Percentiles rank a stretch among this genome's conserved stretches.
These are phyloP conservation scores for Globisporangium orthogonon DNA, from an alignment of 352 stramenopile species.

Conservation along the genomic window DNA sequence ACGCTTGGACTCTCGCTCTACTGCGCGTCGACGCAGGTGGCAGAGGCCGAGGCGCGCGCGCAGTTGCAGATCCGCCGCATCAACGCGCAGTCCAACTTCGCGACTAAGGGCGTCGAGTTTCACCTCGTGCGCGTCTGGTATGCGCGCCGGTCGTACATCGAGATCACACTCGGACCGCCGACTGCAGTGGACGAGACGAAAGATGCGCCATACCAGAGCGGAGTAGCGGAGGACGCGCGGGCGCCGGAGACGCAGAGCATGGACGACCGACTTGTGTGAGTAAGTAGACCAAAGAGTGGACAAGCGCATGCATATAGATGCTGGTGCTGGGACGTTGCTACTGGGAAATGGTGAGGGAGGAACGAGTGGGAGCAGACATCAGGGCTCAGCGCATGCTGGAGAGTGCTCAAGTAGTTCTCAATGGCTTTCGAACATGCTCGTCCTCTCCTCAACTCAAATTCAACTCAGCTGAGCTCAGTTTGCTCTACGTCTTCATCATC, in stretches of 20 bases:
- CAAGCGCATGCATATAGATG: background rate
- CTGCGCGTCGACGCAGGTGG: constrained; percentile 65
- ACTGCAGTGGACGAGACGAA: background rate
- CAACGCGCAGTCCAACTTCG: constrained; percentile 64
- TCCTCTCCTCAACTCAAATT: too few relatives aligned
- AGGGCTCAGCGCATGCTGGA: too few relatives aligned
- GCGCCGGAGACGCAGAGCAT: constrained; percentile 11
- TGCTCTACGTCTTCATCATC: too few relatives aligned
- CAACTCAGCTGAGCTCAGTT: too few relatives aligned
- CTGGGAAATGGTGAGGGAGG: background rate
- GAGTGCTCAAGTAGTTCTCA: background rate
- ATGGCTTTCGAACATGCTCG: too few relatives aligned
- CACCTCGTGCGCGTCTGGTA: constrained; percentile 64
- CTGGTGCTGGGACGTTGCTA: background rate
- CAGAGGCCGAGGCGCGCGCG: constrained; percentile 58
- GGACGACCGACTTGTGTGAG: constrained; percentile 11
- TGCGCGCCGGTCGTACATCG: constrained; percentile 53
- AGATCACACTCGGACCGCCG: constrained; percentile 39
- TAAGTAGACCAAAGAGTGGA: background rate
- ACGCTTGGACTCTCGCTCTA: constrained; percentile 79
- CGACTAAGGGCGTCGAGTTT: constrained; percentile 51
- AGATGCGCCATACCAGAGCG: background rate
- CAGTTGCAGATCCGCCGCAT: constrained; percentile 62
- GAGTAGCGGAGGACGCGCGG: background rate
- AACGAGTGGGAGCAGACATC: background rate